Percentiles rank a stretch among this genome's conserved stretches.
Conservation (phyloP, 1,284 basidiomycete genomes). For the Melampsora occidentalis region DNA sequence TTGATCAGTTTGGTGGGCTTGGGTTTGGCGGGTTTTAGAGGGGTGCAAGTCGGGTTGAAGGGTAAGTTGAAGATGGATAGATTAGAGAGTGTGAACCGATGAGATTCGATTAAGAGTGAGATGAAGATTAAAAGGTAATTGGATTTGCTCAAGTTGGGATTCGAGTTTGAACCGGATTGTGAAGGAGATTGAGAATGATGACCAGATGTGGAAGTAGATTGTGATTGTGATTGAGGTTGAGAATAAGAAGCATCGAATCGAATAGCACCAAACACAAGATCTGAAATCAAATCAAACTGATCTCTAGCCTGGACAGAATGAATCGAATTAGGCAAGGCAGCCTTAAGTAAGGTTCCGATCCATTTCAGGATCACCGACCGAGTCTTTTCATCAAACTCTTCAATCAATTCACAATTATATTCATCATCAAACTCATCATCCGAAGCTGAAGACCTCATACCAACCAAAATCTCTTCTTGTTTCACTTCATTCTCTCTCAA, state of each 20-base stretch:
- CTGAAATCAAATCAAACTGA: conserved; percentile 8
- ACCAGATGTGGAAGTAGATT: no score
- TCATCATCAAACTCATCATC: background rate
- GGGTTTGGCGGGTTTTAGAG: background rate
- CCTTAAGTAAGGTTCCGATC: conserved; percentile 3
- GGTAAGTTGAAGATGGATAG: conserved; percentile 18
- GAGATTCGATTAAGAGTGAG: conserved; percentile 23
- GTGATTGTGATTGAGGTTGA: no score
- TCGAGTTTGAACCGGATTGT: no score
- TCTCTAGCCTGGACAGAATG: background rate
- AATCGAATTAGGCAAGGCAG: conserved; percentile 22
- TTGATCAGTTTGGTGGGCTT: background rate
- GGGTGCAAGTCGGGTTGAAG: background rate
- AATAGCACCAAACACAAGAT: conserved; percentile 10
- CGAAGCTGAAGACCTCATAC: conserved; percentile 1
- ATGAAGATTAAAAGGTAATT: conserved; percentile 14
- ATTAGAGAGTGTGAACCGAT: conserved; percentile 15
- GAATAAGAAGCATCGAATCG: no score
- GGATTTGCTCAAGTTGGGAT: background rate
- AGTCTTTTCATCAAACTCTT: conserved; percentile 16
- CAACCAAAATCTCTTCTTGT: background rate
- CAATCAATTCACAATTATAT: conserved; percentile 7
- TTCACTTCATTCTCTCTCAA: background rate
- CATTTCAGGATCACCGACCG: conserved; percentile 16
- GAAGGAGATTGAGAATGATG: background rate